Evolutionary conservation across 2,329 filamentous ascomycete genomes (phyloP), one percentile per base, ranked within the genome.

Genomic region (Bimuria novae-zelandiae): DNA sequence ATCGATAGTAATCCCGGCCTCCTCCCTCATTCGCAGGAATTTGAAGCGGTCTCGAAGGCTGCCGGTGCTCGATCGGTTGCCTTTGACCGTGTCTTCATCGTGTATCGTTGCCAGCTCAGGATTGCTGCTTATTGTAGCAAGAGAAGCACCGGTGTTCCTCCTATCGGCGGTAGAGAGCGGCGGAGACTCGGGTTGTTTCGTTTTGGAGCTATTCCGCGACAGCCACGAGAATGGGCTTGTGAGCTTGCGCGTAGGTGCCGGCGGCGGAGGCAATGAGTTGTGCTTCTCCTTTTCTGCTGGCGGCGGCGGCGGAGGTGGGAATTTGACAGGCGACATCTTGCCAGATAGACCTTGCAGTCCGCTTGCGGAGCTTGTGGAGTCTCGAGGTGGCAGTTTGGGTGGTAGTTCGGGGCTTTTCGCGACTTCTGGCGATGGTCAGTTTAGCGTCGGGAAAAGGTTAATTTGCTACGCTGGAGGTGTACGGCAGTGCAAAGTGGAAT

Each of bases 131-230:
- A 92, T 68, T 0, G 91, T 95, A 17, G 88, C 86, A 46, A 92
- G 81, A 0, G 91, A 95, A 62, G 90, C 90, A 45, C 84, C 85
- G 0, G 91, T 96, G 67, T 93, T 90, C 69, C 90, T 82, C 62
- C 88, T 78, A 35, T 75, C 71, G 22, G 70, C 58, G 55, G 82
- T 65, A 27, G 82, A 76, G 55, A 81, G 68, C 16, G 88, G 82
- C 5, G 83, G 81, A 11, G 85, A 82, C 46, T 84, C 81, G 36
- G 78, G 71, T 47, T 84, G 71, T 47, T 84, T 69, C 81, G 83
- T 30, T 81, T 80, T n/a, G 89, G 90, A 68, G 32, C 57, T 68
- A 40, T 71, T 69, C 4, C 69, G 64, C 21, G 70, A 71, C 11
- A 73, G 59, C 70, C 70, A 73, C 29, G 70, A 61, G 39, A 73